Conservation (phyloP, 2,329 filamentous ascomycete species). For the Aschersonia sp. region DNA sequence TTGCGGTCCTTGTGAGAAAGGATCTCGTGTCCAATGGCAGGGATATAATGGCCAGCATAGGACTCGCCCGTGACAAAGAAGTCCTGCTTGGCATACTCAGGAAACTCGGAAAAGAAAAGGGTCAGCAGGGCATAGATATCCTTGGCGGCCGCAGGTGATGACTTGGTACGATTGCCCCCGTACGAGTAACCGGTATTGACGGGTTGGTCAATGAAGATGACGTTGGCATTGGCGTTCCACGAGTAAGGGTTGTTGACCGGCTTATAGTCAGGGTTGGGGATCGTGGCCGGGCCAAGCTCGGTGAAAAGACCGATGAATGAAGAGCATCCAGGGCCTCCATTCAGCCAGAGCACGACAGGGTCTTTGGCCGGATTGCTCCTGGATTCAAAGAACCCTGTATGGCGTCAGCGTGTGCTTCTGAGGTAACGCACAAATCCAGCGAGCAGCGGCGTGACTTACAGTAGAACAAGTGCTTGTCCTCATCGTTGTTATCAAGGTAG, state of each 20-base stretch:
- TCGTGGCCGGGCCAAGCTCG: constrained; percentile 67
- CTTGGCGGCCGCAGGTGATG: constrained; percentile 90
- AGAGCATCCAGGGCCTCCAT: constrained; percentile 18
- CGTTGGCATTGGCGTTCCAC: constrained; percentile 49
- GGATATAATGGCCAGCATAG: constrained; percentile 90
- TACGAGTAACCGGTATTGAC: constrained; percentile 19
- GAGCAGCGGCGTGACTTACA: constrained; percentile 46
- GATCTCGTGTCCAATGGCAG: constrained; percentile 81
- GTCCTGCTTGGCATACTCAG: constrained; percentile 80
- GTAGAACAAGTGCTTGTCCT: constrained; percentile 97
- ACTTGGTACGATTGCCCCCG: constrained; percentile 65
- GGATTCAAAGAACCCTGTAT: constrained; percentile 50
- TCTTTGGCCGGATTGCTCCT: constrained; percentile 21
- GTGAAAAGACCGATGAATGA: constrained; percentile 32
- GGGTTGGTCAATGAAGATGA: constrained; percentile 57
- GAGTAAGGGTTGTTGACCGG: constrained; percentile 40
- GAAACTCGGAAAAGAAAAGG: constrained; percentile 97
- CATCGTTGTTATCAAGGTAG: constrained; percentile 88
- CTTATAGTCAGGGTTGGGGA: constrained; percentile 24
- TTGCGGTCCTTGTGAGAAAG: constrained; percentile 86
- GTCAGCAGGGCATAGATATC: constrained; percentile 92
- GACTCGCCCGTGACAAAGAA: constrained; percentile 97
- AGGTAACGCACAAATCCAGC: background rate
- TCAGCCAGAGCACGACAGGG: constrained; percentile 40
- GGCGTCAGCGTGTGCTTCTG: background rate